Conservation (phyloP, 2,329 filamentous ascomycete genomes). For the Colletotrichum sp. region DNA sequence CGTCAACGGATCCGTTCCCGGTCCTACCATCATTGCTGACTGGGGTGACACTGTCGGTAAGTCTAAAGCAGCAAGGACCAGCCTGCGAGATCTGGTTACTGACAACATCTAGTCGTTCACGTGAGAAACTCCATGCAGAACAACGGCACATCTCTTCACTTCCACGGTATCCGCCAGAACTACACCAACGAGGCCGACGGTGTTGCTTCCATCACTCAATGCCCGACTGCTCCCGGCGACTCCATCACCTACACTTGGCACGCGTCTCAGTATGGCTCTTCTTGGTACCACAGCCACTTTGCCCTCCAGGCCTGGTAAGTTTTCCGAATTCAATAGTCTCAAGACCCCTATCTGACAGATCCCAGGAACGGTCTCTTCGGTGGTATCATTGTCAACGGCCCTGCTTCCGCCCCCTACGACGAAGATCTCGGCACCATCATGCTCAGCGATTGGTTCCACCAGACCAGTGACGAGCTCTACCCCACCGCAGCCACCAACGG, state of each 20-base stretch:
- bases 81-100: neutral
- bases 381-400: slow-evolving; percentile 65
- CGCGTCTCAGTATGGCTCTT: slow-evolving; percentile 58
- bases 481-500: slow-evolving; percentile 27
- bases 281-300: slow-evolving; percentile 69
- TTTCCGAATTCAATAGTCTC: neutral
- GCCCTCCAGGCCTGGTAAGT: slow-evolving; percentile 48
- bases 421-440: slow-evolving; percentile 65
- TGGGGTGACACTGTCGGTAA: slow-evolving; percentile 41
- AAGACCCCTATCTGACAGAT: slow-evolving; percentile 24
- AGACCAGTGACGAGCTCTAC: slow-evolving; percentile 42
- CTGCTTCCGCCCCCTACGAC: slow-evolving; percentile 63
- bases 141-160: slow-evolving; percentile 57
- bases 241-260: slow-evolving; percentile 62
- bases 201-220: slow-evolving; percentile 54
- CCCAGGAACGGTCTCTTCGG: slow-evolving; percentile 56
- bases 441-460: slow-evolving; percentile 64
- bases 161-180: slow-evolving; percentile 64
- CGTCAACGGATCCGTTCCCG: slow-evolving; percentile 64
- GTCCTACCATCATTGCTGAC: slow-evolving; percentile 61
- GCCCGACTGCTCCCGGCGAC: slow-evolving; percentile 55
- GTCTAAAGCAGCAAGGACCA: neutral
- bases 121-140: slow-evolving; percentile 57
- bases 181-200: slow-evolving; percentile 62
- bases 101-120: slow-evolving; percentile 40